These are phyloP conservation scores for Centella asiatica DNA, from an alignment of 129 eudicot genomes.

Conservation along the genomic window DNA sequence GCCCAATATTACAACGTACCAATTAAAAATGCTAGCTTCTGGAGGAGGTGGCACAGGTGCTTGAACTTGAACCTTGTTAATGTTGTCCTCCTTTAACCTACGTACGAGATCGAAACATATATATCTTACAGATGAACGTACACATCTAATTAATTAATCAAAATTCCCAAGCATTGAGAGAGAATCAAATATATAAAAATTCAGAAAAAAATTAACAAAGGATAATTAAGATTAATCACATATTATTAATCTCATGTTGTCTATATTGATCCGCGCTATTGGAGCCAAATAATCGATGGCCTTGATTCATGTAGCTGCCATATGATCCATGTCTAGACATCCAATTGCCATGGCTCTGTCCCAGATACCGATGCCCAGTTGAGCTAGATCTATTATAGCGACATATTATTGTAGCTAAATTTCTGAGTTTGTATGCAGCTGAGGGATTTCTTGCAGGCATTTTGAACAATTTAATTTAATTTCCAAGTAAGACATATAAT, in stretches of 20 bases:
- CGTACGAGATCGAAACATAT: neutral
- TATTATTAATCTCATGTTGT: neutral
- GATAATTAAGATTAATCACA: neutral
- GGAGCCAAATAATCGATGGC: neutral
- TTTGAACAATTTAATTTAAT: neutral
- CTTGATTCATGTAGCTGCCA: neutral
- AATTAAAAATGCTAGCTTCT: neutral
- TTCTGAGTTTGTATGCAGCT: conserved; percentile 1
- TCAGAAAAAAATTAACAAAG: neutral
- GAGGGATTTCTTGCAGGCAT: conserved; percentile 11
- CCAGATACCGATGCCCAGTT: neutral
- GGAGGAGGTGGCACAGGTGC: conserved; percentile 3
- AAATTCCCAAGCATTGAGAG: too few relatives aligned
- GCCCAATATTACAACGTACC: neutral
- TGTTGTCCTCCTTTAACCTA: neutral
- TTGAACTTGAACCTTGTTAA: conserved; percentile 4
- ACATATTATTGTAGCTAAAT: neutral
- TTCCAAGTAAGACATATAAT: neutral
- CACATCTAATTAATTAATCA: too few relatives aligned
- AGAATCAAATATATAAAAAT: too few relatives aligned
- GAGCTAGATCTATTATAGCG: neutral
- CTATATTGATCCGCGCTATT: too few relatives aligned
- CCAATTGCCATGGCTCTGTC: neutral
- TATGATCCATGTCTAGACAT: neutral
- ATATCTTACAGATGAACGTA: too few relatives aligned